Evolutionary conservation across 1,284 basidiomycete genomes (phyloP).

Genomic region (Tremellales sp.): DNA sequence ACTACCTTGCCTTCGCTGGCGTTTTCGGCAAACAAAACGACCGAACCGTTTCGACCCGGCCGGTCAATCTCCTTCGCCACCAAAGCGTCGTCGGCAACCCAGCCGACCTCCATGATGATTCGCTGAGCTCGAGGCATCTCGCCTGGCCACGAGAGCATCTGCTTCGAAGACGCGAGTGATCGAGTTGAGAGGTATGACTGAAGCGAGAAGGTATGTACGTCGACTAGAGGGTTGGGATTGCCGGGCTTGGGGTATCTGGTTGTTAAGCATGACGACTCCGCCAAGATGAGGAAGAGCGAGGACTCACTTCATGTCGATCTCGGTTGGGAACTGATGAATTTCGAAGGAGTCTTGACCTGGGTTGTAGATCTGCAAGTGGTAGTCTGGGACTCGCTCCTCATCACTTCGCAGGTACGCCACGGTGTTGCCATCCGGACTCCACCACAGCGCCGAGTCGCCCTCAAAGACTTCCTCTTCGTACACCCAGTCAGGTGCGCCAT

Average conservation of each 20-base stretch:
- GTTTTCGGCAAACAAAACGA: conserved; percentile 64
- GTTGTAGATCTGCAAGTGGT: conserved; percentile 85
- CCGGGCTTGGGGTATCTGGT: conserved; percentile 62
- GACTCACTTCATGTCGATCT: conserved; percentile 69
- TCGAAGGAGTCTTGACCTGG: conserved; percentile 63
- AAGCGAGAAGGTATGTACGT: conserved; percentile 77
- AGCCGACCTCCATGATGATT: conserved; percentile 76
- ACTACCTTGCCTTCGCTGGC: conserved; percentile 58
- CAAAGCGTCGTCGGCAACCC: conserved; percentile 73
- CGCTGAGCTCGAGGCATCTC: conserved; percentile 61
- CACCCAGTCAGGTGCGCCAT: conserved; percentile 95
- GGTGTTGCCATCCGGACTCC: conserved; percentile 75
- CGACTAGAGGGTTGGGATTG: conserved; percentile 80
- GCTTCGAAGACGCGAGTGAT: conserved; percentile 46
- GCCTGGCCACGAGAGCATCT: conserved; percentile 63
- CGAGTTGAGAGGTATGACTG: conserved; percentile 17
- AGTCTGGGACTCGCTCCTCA: conserved; percentile 82
- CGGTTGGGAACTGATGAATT: conserved; percentile 72
- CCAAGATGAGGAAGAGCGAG: not conserved
- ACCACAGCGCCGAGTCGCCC: conserved; percentile 76
- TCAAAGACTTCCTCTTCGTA: conserved; percentile 90
- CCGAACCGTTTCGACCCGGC: conserved; percentile 69
- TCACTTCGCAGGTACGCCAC: conserved; percentile 83
- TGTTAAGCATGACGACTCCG: not conserved
- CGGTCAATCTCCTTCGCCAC: conserved; percentile 83